Evolutionary conservation across 2,329 filamentous ascomycete species (phyloP).

Genomic region (Zopfia rhizophila): DNA sequence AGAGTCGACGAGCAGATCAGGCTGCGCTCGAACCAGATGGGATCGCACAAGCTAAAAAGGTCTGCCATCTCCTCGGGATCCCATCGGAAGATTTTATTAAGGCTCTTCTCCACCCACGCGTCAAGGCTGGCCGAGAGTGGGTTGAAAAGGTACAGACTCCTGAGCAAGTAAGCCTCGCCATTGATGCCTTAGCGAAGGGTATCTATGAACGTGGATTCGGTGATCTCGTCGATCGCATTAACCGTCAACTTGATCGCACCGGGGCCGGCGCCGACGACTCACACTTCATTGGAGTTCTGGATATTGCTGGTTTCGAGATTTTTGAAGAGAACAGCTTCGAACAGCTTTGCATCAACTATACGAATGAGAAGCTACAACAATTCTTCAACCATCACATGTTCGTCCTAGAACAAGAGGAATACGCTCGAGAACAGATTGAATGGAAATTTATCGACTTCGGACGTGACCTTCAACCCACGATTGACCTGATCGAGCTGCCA

Average conservation of each 20-base stretch:
- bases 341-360: slow-evolving; percentile 99
- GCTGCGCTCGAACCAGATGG: slow-evolving; percentile 82
- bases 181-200: slow-evolving; percentile 94
- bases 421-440: slow-evolving; percentile 96
- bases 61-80: slow-evolving; percentile 87
- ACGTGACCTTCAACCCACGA: slow-evolving; percentile 94
- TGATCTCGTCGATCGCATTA: slow-evolving; percentile 90
- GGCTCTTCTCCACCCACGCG: slow-evolving; percentile 88
- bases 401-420: slow-evolving; percentile 97
- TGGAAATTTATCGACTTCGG: slow-evolving; percentile 99
- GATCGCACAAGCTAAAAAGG: slow-evolving; percentile 77
- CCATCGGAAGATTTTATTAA: slow-evolving; percentile 85
- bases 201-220: slow-evolving; percentile 98
- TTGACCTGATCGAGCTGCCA: slow-evolving; percentile 93
- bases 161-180: slow-evolving; percentile 88
- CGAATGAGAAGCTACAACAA: slow-evolving; percentile 98
- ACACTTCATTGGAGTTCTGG: slow-evolving; percentile 95
- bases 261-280: slow-evolving; percentile 86
- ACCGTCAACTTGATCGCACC: slow-evolving; percentile 87
- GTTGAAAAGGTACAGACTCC: slow-evolving; percentile 98
- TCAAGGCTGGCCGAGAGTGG: slow-evolving; percentile 97
- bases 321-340: slow-evolving; percentile 99
- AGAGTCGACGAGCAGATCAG: slow-evolving; percentile 90
- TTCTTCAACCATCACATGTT: slow-evolving; percentile 99
- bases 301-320: slow-evolving; percentile 99